Conservation (phyloP, 768 basidiomycete species). For the Boletus rubescentipes region DNA sequence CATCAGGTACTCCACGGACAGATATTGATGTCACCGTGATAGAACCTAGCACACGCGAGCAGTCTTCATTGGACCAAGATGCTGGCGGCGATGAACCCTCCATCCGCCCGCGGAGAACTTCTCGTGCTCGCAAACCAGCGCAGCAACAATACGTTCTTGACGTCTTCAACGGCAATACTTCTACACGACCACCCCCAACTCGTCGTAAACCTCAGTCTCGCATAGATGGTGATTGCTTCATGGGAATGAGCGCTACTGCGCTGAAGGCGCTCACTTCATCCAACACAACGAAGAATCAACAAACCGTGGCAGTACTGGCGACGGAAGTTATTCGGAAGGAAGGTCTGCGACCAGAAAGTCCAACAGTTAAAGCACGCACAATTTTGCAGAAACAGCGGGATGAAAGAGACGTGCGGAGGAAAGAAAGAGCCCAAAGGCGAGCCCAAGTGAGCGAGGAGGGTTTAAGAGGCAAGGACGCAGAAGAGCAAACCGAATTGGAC, state of each 20-base stretch:
- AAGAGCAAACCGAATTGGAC: constrained; percentile 24
- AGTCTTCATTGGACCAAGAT: constrained; percentile 17
- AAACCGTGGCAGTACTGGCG: constrained; percentile 59
- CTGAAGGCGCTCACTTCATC: constrained; percentile 67
- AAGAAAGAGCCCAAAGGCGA: constrained; percentile 59
- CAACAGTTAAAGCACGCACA: constrained; percentile 70
- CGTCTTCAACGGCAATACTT: constrained; percentile 34
- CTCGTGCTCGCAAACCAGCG: constrained; percentile 46
- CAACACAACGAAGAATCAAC: constrained; percentile 75
- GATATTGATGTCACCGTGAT: constrained; percentile 11
- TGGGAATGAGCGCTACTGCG: constrained; percentile 67
- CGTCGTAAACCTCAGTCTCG: constrained; percentile 46
- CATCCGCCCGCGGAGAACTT: constrained; percentile 45
- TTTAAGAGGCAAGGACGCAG: constrained; percentile 25
- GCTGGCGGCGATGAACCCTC: not conserved
- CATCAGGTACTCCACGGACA: not conserved
- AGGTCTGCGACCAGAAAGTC: constrained; percentile 74
- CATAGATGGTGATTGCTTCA: constrained; percentile 45
- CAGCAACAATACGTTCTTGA: constrained; percentile 36
- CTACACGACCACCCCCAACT: constrained; percentile 32
- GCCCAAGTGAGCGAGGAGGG: constrained; percentile 47
- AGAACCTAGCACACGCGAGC: not conserved
- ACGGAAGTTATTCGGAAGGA: constrained; percentile 70
- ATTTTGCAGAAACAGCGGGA: constrained; percentile 66
- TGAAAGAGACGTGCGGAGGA: constrained; percentile 51